Conservation (phyloP, 1,284 basidiomycete species). For the Austropuccinia psidii region DNA sequence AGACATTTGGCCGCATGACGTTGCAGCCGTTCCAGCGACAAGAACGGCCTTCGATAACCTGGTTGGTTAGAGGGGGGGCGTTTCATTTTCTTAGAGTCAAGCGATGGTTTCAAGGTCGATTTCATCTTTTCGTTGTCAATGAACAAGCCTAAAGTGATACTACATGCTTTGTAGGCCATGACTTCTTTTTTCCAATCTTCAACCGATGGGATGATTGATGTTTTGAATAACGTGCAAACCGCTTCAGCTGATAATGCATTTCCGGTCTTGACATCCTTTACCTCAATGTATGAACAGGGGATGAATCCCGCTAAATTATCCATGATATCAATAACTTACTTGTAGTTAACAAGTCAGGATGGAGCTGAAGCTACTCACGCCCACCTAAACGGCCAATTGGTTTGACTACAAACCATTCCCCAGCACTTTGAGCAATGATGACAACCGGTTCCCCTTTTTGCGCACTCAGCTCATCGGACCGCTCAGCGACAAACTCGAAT, state of each 20-base stretch:
- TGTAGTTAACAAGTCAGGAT: neutral
- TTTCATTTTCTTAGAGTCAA: neutral
- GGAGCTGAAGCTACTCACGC: slow-evolving; percentile 11
- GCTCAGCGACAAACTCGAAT: slow-evolving; percentile 10
- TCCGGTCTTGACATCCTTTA: neutral
- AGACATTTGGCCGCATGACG: neutral
- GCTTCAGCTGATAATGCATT: neutral
- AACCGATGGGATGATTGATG: neutral
- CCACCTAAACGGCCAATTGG: slow-evolving; percentile 29
- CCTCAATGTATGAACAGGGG: neutral
- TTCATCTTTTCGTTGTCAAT: neutral
- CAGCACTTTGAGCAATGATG: slow-evolving; percentile 51
- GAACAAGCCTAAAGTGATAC: neutral
- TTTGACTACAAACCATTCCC: slow-evolving; percentile 49
- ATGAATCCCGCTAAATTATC: slow-evolving; percentile 21
- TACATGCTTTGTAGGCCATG: neutral
- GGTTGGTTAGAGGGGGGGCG: neutral
- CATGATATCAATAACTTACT: neutral
- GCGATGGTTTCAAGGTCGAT: neutral
- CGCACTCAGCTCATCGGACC: slow-evolving; percentile 24
- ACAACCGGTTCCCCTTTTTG: slow-evolving; percentile 51
- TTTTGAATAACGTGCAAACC: neutral
- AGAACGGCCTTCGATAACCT: neutral
- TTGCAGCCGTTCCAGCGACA: slow-evolving; percentile 2
- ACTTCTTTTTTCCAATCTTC: slow-evolving; percentile 13